phyloP scores from a whole-genome alignment of 768 basidiomycete species.

The Candolleomyces aberdarensis region DNA sequence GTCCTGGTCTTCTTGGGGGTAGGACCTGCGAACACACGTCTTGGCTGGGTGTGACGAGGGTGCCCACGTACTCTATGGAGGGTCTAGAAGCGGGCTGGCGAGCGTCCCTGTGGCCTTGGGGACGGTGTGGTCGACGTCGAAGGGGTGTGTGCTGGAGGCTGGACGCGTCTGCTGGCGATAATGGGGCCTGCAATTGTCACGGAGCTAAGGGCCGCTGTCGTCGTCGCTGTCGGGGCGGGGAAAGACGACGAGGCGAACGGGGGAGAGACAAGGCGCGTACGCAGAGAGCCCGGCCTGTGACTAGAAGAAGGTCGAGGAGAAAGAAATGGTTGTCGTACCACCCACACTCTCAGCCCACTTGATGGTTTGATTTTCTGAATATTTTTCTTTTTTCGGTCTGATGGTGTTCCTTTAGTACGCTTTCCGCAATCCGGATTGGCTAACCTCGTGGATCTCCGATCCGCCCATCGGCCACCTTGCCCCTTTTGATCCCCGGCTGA shows the following conservation, averaged over 20 bases:
- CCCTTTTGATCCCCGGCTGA: no score
- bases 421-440: neutral
- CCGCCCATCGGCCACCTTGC: neutral
- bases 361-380: constrained; percentile 1
- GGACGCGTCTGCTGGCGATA: neutral
- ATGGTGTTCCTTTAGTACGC: neutral
- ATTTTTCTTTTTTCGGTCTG: neutral
- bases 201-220: neutral
- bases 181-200: neutral
- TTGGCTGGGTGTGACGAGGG: no score
- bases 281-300: neutral
- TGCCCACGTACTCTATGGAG: neutral
- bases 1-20: no score
- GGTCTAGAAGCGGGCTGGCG: neutral
- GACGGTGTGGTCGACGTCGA: neutral
- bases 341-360: constrained; percentile 11
- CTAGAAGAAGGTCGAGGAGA: neutral
- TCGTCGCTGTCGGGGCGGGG: neutral
- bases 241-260: neutral
- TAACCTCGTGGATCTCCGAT: neutral
- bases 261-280: neutral
- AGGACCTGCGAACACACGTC: no score
- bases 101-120: neutral
- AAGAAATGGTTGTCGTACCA: neutral
- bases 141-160: neutral